A percentile compares a stretch with the other conserved stretches of the same genome.
phyloP scores from a whole-genome alignment of 306 rosid species.

The Lupinus albus region DNA sequence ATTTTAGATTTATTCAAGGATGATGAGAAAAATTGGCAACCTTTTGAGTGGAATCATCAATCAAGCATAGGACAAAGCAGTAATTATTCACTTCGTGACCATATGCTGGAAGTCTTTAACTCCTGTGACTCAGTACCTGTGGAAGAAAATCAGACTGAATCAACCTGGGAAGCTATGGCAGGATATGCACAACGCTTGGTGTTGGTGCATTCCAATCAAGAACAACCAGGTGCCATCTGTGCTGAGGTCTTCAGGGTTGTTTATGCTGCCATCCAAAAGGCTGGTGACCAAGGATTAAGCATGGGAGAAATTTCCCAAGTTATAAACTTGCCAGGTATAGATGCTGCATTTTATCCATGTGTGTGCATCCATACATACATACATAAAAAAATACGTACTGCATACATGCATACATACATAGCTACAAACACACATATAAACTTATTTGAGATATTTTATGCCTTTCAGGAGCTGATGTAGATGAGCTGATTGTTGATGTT shows the following conservation, averaged over 20 bases:
- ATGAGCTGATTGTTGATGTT: constrained; percentile 64
- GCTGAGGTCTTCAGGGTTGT: constrained; percentile 67
- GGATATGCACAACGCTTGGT: constrained; percentile 60
- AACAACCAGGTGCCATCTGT: constrained; percentile 47
- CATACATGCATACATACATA: no score
- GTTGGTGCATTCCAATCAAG: constrained; percentile 45
- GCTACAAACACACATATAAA: no score
- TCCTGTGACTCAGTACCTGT: constrained; percentile 47
- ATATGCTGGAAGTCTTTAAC: constrained; percentile 47
- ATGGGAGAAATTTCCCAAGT: constrained; percentile 66
- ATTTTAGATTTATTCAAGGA: constrained; percentile 59
- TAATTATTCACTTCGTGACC: constrained; percentile 43
- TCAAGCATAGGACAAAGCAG: constrained; percentile 33
- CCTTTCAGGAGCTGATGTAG: constrained; percentile 63
- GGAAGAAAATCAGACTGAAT: constrained; percentile 46
- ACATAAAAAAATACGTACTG: no score
- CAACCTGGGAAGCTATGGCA: constrained; percentile 85
- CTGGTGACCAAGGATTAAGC: constrained; percentile 94
- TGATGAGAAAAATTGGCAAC: constrained; percentile 44
- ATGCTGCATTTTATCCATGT: constrained; percentile 28
- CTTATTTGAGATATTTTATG: constrained; percentile 32
- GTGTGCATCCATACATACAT: background rate
- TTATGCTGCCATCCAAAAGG: constrained; percentile 74
- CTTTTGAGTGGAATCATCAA: constrained; percentile 41
- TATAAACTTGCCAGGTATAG: constrained; percentile 69